Conservation (phyloP, 352 stramenopile genomes). For the Phytophthora tentaculata region DNA sequence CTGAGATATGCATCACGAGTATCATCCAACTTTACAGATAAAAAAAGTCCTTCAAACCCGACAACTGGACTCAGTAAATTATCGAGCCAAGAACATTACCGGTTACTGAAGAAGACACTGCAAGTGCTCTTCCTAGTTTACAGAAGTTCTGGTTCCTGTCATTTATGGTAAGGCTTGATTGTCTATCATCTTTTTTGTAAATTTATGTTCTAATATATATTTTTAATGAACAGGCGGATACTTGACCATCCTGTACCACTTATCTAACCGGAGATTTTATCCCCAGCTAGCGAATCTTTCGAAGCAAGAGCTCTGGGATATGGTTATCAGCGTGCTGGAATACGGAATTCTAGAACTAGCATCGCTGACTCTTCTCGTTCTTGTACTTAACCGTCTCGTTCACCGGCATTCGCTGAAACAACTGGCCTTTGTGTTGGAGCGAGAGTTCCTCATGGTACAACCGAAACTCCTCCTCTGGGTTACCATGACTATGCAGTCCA, state of each 20-base stretch:
- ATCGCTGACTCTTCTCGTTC: conserved; percentile 15
- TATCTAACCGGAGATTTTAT: conserved; percentile 41
- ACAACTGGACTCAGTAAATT: conserved; percentile 5
- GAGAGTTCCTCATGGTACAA: conserved; percentile 31
- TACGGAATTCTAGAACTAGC: conserved; percentile 28
- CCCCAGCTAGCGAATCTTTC: conserved; percentile 26
- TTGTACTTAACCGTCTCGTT: conserved; percentile 22
- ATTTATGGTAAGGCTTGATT: conserved; percentile 35
- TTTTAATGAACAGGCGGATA: conserved; percentile 25
- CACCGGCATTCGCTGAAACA: conserved; percentile 21
- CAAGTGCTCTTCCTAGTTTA: conserved; percentile 49
- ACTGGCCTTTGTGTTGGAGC: conserved; percentile 34
- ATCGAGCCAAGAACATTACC: conserved; percentile 13
- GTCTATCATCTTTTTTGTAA: neutral
- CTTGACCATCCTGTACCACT: conserved; percentile 29
- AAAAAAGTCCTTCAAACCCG: neutral
- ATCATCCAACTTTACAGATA: neutral
- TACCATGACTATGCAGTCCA: conserved; percentile 29
- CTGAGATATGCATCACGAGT: neutral
- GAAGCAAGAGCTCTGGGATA: conserved; percentile 11
- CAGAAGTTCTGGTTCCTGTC: conserved; percentile 38
- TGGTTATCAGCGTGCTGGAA: conserved; percentile 12
- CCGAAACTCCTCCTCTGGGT: conserved; percentile 34
- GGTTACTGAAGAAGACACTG: conserved; percentile 19
- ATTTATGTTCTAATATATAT: neutral